Conservation (phyloP, 495 filamentous ascomycete genomes). For the Aspergillus bertholletiae region DNA sequence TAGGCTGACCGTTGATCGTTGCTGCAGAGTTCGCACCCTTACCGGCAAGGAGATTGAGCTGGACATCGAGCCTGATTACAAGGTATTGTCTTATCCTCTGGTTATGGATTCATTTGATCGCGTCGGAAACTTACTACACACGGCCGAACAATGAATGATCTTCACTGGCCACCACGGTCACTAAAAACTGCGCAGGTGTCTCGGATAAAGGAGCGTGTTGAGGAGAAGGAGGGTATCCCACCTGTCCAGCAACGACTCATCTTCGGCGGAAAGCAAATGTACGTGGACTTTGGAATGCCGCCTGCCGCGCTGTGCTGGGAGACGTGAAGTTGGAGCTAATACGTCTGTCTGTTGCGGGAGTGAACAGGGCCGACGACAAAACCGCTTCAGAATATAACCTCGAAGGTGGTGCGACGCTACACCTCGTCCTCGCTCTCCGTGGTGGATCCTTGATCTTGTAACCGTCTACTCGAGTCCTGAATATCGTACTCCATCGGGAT, state of each 20-base stretch:
- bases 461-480: not conserved
- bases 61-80: conserved; percentile 91
- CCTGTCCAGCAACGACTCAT: conserved; percentile 96
- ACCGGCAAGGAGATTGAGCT: conserved; percentile 99
- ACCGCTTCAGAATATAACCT: conserved; percentile 81
- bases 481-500: not conserved
- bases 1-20: conserved; percentile 5
- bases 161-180: not conserved
- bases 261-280: conserved; percentile 98
- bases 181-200: conserved; percentile 59
- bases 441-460: conserved; percentile 52
- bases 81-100: conserved; percentile 49
- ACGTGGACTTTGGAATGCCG: conserved; percentile 21
- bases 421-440: conserved; percentile 89
- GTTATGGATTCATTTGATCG: not conserved
- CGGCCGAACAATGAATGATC: not conserved
- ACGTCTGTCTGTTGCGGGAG: not conserved
- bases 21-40: conserved; percentile 85
- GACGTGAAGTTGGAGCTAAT: not conserved
- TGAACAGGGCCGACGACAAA: conserved; percentile 89
- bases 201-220: conserved; percentile 95
- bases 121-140: not conserved
- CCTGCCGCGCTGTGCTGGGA: not conserved
- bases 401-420: conserved; percentile 88
- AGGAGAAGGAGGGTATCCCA: conserved; percentile 98